Conservation (phyloP, 2,329 filamentous ascomycete species). For the Sclerotinia subarctica region DNA sequence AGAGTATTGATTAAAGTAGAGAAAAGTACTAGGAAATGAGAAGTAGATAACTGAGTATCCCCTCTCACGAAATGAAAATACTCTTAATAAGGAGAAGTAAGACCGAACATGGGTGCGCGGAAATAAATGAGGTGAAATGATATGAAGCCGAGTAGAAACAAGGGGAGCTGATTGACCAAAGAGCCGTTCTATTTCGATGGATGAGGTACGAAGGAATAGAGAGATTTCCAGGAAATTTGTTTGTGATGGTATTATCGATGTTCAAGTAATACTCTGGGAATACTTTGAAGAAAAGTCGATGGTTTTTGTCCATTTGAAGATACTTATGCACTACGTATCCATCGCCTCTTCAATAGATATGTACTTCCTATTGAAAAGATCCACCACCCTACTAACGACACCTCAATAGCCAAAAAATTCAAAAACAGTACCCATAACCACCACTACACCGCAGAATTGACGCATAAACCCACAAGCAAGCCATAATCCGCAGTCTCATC, state of each 20-base stretch:
- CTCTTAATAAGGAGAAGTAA: neutral
- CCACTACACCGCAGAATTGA: neutral
- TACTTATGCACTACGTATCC: neutral
- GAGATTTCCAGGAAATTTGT: neutral
- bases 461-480: neutral
- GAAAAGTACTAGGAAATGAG: neutral
- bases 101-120: slow-evolving; percentile 1
- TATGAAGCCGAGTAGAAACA: neutral
- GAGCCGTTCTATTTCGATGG: neutral
- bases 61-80: neutral
- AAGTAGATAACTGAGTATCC: neutral
- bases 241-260: neutral
- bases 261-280: neutral
- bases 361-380: too few relatives aligned
- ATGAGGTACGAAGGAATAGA: neutral
- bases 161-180: neutral
- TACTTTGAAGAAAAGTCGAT: too few relatives aligned
- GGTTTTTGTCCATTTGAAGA: neutral
- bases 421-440: neutral
- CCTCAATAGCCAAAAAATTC: neutral
- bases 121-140: neutral
- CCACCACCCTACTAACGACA: neutral
- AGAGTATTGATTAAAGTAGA: neutral
- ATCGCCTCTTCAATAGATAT: neutral
- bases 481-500: neutral